These are phyloP conservation scores for Groenewaldozyma auringiensis DNA, from an alignment of 1,139 yeast species.

Conservation along the genomic window DNA sequence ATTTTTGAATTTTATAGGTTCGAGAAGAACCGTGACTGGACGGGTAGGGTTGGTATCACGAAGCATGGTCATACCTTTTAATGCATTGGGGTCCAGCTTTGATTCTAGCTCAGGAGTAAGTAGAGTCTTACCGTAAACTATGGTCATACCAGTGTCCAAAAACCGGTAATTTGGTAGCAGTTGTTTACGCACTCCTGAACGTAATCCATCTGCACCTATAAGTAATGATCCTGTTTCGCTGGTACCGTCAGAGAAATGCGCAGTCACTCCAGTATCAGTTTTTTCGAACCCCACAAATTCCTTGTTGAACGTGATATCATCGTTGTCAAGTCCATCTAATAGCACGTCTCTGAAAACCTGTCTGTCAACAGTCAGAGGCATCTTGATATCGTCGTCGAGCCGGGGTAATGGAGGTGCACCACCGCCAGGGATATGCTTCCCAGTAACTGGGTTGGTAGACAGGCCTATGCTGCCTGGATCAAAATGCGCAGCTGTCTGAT, in stretches of 20 bases:
- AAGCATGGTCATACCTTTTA: not conserved
- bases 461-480: not conserved
- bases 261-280: slow-evolving; percentile 1
- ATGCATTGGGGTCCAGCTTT: not conserved
- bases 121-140: slow-evolving; percentile 5
- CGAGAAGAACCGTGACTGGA: not conserved
- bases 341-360: not conserved
- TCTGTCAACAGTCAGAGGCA: slow-evolving; percentile 2
- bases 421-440: slow-evolving; percentile 1
- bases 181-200: slow-evolving; percentile 3
- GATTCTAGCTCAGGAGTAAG: not conserved
- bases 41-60: not conserved
- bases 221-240: slow-evolving; percentile 3
- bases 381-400: not conserved
- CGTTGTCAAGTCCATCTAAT: slow-evolving; percentile 1
- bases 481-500: not conserved
- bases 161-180: not conserved
- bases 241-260: slow-evolving; percentile 5
- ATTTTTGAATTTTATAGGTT: slow-evolving; percentile 3
- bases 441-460: not conserved
- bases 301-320: not conserved
- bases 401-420: not conserved
- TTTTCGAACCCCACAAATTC: not conserved
- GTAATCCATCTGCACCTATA: slow-evolving; percentile 6
- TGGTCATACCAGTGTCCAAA: slow-evolving; percentile 3